phyloP scores from a whole-genome alignment of 495 filamentous ascomycete genomes.

The Monascus purpureus region DNA sequence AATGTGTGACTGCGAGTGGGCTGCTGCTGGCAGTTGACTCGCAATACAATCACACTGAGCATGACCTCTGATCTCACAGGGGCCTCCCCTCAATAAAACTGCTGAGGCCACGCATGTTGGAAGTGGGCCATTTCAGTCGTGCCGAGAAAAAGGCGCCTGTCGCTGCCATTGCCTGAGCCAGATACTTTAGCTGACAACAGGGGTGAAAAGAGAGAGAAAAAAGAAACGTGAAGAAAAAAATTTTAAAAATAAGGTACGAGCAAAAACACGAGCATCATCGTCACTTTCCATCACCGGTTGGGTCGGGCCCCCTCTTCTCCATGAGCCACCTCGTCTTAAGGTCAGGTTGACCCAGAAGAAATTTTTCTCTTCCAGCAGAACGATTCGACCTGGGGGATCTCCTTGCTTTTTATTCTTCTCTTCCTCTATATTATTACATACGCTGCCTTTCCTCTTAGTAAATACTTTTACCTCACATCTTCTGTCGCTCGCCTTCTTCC shows the following conservation, averaged over 20 bases:
- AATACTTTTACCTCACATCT: constrained; percentile 34
- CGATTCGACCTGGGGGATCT: constrained; percentile 1
- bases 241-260: constrained; percentile 5
- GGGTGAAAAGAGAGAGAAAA: constrained; percentile 5
- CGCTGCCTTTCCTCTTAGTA: constrained; percentile 21
- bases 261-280: constrained; percentile 8
- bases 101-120: no score
- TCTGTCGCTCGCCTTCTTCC: constrained; percentile 16
- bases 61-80: no score
- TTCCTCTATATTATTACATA: constrained; percentile 1
- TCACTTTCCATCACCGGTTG: constrained; percentile 5
- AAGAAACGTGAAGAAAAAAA: constrained; percentile 7
- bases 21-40: no score
- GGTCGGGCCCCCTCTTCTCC: background rate
- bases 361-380: constrained; percentile 1
- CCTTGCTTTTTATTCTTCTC: constrained; percentile 3
- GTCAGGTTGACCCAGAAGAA: constrained; percentile 1
- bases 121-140: no score
- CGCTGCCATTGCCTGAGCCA: no score
- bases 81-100: no score
- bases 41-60: no score
- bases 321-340: background rate
- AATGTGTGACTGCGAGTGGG: no score
- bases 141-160: no score
- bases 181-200: no score